Percentiles rank a stretch among this genome's conserved stretches.
Conservation (phyloP, 345 rosid species). For the Arabidopsis thaliana region DNA sequence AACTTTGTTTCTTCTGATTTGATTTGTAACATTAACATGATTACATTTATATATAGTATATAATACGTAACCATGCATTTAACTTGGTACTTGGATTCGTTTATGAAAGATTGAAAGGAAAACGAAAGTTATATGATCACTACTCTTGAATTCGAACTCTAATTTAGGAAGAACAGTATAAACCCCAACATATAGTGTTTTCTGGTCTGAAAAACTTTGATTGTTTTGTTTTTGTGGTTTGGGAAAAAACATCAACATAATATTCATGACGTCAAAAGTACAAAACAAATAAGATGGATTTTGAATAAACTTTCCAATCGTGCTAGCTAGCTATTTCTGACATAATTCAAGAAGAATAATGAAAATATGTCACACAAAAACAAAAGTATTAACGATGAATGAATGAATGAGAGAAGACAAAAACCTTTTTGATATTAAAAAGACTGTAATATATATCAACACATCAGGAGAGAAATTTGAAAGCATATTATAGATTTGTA, state of each 20-base stretch:
- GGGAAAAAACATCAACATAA: background rate
- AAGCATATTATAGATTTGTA: slow-evolving; percentile 34
- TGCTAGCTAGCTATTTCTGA: slow-evolving; percentile 6
- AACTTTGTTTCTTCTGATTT: slow-evolving; percentile 26
- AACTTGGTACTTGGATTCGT: no score
- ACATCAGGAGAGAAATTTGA: slow-evolving; percentile 2
- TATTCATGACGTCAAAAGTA: slow-evolving; percentile 4
- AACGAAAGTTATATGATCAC: background rate
- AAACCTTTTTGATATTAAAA: slow-evolving; percentile 17
- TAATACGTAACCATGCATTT: background rate
- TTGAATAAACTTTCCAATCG: slow-evolving; percentile 28
- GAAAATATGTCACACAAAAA: background rate
- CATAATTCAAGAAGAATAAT: slow-evolving; percentile 22
- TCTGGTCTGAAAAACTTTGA: background rate
- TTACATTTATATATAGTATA: background rate
- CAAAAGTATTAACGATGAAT: background rate
- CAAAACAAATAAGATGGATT: background rate
- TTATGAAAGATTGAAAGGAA: no score
- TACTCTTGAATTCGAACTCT: background rate
- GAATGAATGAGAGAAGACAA: slow-evolving; percentile 22
- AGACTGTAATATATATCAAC: slow-evolving; percentile 15
- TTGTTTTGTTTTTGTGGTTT: background rate
- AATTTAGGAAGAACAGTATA: slow-evolving; percentile 1
- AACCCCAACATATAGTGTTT: background rate
- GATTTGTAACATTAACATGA: slow-evolving; percentile 26